Percentiles rank a stretch among this genome's conserved stretches.
Conservation (phyloP, 2,329 filamentous ascomycete species). For the Cytospora chrysosperma region DNA sequence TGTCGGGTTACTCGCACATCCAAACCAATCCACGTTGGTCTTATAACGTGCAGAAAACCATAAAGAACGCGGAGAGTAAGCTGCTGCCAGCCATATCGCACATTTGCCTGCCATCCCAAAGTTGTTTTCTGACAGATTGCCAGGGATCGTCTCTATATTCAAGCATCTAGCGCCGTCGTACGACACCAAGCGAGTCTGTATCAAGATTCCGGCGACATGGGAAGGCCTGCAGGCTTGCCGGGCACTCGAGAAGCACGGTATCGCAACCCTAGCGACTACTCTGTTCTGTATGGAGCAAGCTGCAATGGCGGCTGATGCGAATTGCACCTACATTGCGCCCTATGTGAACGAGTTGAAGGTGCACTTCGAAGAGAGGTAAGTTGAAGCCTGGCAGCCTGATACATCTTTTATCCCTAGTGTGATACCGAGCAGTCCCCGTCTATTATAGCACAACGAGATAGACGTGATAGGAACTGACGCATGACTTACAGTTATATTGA, state of each 20-base stretch:
- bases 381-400: slow-evolving; percentile 4
- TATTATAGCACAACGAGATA: neutral
- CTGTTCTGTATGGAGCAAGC: slow-evolving; percentile 63
- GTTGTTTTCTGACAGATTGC: neutral
- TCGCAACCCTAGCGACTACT: slow-evolving; percentile 62
- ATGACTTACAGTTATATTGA: slow-evolving; percentile 44
- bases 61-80: slow-evolving; percentile 52
- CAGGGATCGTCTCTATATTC: slow-evolving; percentile 53
- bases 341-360: slow-evolving; percentile 66
- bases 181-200: slow-evolving; percentile 52
- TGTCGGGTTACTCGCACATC: slow-evolving; percentile 55
- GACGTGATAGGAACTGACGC: neutral
- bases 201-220: slow-evolving; percentile 64
- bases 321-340: slow-evolving; percentile 62
- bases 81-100: neutral
- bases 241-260: slow-evolving; percentile 50
- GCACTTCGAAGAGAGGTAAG: slow-evolving; percentile 53
- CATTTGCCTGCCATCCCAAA: too few relatives aligned
- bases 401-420: neutral
- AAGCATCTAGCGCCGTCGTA: slow-evolving; percentile 43
- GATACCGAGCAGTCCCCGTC: neutral
- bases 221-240: slow-evolving; percentile 61
- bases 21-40: slow-evolving; percentile 59
- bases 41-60: slow-evolving; percentile 48
- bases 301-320: slow-evolving; percentile 53